Percentiles rank a stretch among this genome's conserved stretches.
Evolutionary conservation across 2,329 filamentous ascomycete species (phyloP).

Genomic region (Bipolaris cookei): DNA sequence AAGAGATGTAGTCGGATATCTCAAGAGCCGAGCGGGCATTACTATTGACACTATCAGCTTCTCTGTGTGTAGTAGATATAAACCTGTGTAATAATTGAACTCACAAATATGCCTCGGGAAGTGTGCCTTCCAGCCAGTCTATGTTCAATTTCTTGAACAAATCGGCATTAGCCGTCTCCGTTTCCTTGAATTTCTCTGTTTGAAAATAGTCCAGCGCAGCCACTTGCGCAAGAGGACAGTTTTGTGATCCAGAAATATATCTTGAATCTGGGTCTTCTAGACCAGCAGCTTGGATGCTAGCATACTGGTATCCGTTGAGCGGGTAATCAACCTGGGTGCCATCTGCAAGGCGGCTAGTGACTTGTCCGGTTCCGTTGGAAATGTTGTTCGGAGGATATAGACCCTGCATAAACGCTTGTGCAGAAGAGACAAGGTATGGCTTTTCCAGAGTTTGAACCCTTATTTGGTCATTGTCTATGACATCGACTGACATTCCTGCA

Average conservation of each 20-base stretch:
- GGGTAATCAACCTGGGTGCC: slow-evolving; percentile 56
- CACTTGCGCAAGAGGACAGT: slow-evolving; percentile 51
- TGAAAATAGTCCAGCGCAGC: slow-evolving; percentile 51
- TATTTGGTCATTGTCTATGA: slow-evolving; percentile 56
- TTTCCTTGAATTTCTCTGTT: slow-evolving; percentile 51
- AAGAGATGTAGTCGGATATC: slow-evolving; percentile 64
- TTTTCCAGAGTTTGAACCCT: slow-evolving; percentile 56
- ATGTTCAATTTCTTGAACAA: slow-evolving; percentile 57
- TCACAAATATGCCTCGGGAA: slow-evolving; percentile 24
- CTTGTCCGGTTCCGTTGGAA: slow-evolving; percentile 33
- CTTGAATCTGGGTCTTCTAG: slow-evolving; percentile 58
- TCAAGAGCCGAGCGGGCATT: slow-evolving; percentile 60
- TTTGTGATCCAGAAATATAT: slow-evolving; percentile 56
- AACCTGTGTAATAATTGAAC: not conserved
- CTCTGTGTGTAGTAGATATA: not conserved
- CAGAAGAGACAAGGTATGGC: slow-evolving; percentile 58
- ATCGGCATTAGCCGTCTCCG: slow-evolving; percentile 45
- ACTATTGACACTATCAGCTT: slow-evolving; percentile 32
- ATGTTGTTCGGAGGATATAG: slow-evolving; percentile 61
- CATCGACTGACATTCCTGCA: slow-evolving; percentile 53
- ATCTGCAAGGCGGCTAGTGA: slow-evolving; percentile 57
- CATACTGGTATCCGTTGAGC: slow-evolving; percentile 64
- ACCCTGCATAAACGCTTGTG: slow-evolving; percentile 67
- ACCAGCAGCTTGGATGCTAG: slow-evolving; percentile 55
- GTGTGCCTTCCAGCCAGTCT: slow-evolving; percentile 52